Evolutionary conservation across 768 basidiomycete species (phyloP), one percentile per base, ranked within the genome.

Genomic region (Coprinopsis sp.): DNA sequence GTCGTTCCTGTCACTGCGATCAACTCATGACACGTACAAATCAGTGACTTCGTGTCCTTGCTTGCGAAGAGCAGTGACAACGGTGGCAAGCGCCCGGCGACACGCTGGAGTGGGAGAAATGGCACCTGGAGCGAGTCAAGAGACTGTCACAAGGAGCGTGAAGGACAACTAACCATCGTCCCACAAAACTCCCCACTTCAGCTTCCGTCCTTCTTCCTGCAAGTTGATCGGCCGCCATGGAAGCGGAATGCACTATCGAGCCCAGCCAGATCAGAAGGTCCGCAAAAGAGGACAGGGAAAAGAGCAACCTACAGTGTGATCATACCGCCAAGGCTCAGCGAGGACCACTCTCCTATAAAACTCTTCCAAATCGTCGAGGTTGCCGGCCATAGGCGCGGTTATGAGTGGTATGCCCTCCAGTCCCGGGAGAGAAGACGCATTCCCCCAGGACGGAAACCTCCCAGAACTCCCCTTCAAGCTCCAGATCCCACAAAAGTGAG

Each of bases 401-500:
- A 79, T 64, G 12, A 76, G 62, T 0, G 72, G 75, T 8, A 87
- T 52, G 3, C 75, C 74, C 54, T 85, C 81, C 45, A 82, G 64
- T 2, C 84, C 85, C 37, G 67, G 64, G 55, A 80, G 64, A 11
- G 70, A 61, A 37, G 76, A 63, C 16, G 48, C 54, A 37, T 67
- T 72, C 2, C 82, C 81, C 52, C 71, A 71, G 27, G 62, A 68
- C 5, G 79, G 76, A 54, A 84, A 81, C 45, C 84, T 68, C 33
- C 78, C 72, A 46, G 66, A 64, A 54, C 81, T 82, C 8, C 77
- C 70, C 57, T 81, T 83, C 54, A 86, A 69, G 34, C 78, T 71
- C 69, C 78, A 87, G 2, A 84, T 64, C 2, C 85, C 87, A 51
- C 83, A 84, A 53, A 81, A 86, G 52, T 86, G 81, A 12, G 87